A percentile compares a stretch with the other conserved stretches of the same genome.
Conservation (phyloP, 805 yeast genomes). For the Ogataea paraovalis region DNA sequence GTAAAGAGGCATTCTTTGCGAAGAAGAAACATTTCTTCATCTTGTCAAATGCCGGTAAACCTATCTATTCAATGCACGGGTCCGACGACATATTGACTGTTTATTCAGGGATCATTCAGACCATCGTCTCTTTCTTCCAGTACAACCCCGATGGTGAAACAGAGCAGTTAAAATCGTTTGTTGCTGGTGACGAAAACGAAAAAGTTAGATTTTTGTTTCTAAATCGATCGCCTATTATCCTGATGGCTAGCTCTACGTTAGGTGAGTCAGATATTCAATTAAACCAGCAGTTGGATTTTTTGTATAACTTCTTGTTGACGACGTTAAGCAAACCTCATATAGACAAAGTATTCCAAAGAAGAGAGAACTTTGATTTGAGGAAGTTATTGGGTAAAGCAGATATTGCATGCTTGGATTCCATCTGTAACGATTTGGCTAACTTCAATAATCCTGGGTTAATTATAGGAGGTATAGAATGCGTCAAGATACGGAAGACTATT, state of each 20-base stretch:
- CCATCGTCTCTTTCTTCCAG: slow-evolving; percentile 69
- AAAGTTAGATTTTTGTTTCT: slow-evolving; percentile 53
- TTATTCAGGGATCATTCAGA: slow-evolving; percentile 76
- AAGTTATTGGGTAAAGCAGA: slow-evolving; percentile 74
- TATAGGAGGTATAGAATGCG: slow-evolving; percentile 62
- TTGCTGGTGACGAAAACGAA: slow-evolving; percentile 34
- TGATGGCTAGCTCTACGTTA: slow-evolving; percentile 63
- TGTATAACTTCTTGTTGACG: slow-evolving; percentile 76
- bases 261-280: slow-evolving; percentile 51
- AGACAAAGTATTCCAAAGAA: slow-evolving; percentile 56
- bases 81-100: slow-evolving; percentile 62
- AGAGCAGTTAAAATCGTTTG: slow-evolving; percentile 46
- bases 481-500: slow-evolving; percentile 52
- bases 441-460: slow-evolving; percentile 55
- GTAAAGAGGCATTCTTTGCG: slow-evolving; percentile 30
- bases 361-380: slow-evolving; percentile 80
- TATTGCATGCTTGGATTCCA: slow-evolving; percentile 60
- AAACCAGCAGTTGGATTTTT: slow-evolving; percentile 59
- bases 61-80: slow-evolving; percentile 76
- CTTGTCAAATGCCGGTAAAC: slow-evolving; percentile 82
- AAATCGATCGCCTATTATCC: slow-evolving; percentile 62
- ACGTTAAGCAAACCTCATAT: slow-evolving; percentile 81
- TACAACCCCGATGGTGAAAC: slow-evolving; percentile 32
- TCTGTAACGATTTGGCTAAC: slow-evolving; percentile 49
- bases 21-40: slow-evolving; percentile 69